Conservation (phyloP, 129 eudicot species). For the Kitagawia praeruptora region DNA sequence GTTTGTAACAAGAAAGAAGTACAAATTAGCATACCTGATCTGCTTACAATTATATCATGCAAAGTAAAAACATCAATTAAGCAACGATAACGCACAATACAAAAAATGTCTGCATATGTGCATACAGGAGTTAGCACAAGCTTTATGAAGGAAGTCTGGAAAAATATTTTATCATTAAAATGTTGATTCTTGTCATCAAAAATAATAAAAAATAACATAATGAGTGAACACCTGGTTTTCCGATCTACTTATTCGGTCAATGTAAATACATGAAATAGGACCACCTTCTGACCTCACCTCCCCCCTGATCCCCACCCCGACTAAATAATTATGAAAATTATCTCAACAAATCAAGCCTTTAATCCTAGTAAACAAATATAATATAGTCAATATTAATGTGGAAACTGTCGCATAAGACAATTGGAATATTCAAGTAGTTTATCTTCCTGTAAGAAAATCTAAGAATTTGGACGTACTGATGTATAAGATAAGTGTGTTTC, state of each 20-base stretch:
- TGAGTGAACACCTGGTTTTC: background rate
- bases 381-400: background rate
- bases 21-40: background rate
- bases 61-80: background rate
- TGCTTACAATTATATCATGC: no score
- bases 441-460: background rate
- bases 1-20: background rate
- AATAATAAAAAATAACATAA: background rate
- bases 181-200: background rate
- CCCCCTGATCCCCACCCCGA: background rate
- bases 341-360: background rate
- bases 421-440: background rate
- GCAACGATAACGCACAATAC: background rate
- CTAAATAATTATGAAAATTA: background rate
- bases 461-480: background rate
- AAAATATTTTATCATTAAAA: background rate
- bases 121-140: background rate
- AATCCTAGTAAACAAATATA: background rate
- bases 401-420: background rate
- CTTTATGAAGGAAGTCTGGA: background rate
- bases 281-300: background rate
- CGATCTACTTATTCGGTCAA: background rate
- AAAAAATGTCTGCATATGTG: background rate
- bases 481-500: background rate
- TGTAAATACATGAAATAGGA: background rate